These are phyloP conservation scores for Bipolaris cookei DNA, from an alignment of 2,329 filamentous ascomycete species.

Conservation along the genomic window DNA sequence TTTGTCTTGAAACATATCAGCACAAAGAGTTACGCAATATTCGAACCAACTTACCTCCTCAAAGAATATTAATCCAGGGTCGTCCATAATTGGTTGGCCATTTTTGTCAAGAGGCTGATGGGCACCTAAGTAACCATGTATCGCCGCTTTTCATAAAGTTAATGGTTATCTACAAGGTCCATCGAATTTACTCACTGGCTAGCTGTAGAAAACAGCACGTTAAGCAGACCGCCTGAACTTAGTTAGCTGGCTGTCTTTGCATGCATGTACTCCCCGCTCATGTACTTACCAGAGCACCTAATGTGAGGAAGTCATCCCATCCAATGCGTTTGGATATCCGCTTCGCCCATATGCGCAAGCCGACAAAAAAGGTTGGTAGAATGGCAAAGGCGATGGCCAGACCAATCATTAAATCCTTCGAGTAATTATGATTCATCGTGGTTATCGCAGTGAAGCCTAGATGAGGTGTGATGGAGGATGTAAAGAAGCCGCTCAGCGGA, in stretches of 20 bases:
- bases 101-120: slow-evolving; percentile 29
- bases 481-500: neutral
- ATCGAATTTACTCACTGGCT: slow-evolving; percentile 19
- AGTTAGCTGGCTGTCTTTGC: slow-evolving; percentile 4
- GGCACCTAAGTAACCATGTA: slow-evolving; percentile 30
- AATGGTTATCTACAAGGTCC: neutral
- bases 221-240: slow-evolving; percentile 23
- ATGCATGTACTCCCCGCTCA: neutral
- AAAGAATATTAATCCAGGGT: slow-evolving; percentile 33
- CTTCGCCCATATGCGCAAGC: slow-evolving; percentile 34
- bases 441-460: neutral
- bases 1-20: slow-evolving; percentile 28
- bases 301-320: slow-evolving; percentile 32
- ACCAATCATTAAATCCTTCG: slow-evolving; percentile 28
- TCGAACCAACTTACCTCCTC: slow-evolving; percentile 19
- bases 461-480: neutral
- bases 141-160: slow-evolving; percentile 17
- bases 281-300: slow-evolving; percentile 30
- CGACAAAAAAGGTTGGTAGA: slow-evolving; percentile 24
- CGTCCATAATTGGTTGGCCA: slow-evolving; percentile 31
- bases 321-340: slow-evolving; percentile 24
- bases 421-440: slow-evolving; percentile 33
- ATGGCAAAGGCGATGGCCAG: slow-evolving; percentile 29
- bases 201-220: slow-evolving; percentile 30
- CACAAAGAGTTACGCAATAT: no score